A percentile compares a stretch with the other conserved stretches of the same genome.
phyloP scores from a whole-genome alignment of 306 rosid genomes.

The Dryas drummondii region DNA sequence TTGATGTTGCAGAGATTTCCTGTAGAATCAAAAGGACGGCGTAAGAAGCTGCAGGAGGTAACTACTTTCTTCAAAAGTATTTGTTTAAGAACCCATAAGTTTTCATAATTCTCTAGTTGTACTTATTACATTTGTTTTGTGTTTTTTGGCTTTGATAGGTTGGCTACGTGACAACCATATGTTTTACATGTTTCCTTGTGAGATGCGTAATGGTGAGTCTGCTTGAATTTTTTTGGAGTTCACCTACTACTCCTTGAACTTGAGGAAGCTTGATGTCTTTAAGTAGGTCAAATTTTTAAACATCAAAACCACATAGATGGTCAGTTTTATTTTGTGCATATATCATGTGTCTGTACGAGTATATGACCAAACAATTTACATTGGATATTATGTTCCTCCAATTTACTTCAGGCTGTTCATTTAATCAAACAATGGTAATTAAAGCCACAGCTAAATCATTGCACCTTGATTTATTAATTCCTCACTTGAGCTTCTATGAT shows the following conservation, averaged over 20 bases:
- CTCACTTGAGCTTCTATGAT: slow-evolving; percentile 13
- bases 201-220: slow-evolving; percentile 89
- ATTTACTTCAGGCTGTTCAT: not conserved
- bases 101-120: not conserved
- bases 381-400: slow-evolving; percentile 3
- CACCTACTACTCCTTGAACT: not conserved
- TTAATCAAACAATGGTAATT: not conserved
- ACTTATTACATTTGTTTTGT: slow-evolving; percentile 13
- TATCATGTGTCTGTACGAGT: not conserved
- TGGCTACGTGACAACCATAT: slow-evolving; percentile 96
- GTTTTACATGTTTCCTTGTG: slow-evolving; percentile 90
- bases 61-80: slow-evolving; percentile 9
- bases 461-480: not conserved
- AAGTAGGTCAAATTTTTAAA: slow-evolving; percentile 13
- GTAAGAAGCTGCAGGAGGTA: slow-evolving; percentile 99
- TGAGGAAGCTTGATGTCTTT: slow-evolving; percentile 12
- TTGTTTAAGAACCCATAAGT: not conserved
- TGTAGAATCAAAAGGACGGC: slow-evolving; percentile 96
- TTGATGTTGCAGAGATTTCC: slow-evolving; percentile 98
- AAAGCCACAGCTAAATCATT: not conserved
- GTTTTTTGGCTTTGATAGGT: slow-evolving; percentile 56
- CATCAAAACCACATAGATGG: not conserved
- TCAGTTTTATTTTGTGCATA: not conserved
- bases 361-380: not conserved
- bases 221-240: slow-evolving; percentile 15